Base-by-base conservation (phyloP, 352 stramenopile genomes). In the Phytophthora sp. region DNA sequence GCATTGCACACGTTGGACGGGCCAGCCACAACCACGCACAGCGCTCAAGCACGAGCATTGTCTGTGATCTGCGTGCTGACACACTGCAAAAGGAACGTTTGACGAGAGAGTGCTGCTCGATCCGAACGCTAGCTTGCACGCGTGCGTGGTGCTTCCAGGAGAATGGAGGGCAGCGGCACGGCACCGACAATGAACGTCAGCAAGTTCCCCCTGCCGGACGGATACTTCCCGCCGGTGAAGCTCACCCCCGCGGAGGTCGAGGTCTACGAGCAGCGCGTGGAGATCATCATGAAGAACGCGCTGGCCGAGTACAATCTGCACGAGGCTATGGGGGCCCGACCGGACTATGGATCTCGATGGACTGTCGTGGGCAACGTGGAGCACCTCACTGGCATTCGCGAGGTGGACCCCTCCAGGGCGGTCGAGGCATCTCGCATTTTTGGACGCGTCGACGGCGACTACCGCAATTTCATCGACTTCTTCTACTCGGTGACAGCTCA, bases 401-500 rank as follows among this genome's bases (percentile, higher is more conserved):
- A 82, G 54, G 44, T 75, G 38, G 71, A 77, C 41, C 70, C 71
- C 24, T 66, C 65, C 13, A 49, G 66, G 28, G 66, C 69, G 3
- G 65, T 78, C 13, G 62, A 79, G 35, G 17, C 52, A 9, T 89
- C 68, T 24, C 82, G 84, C 24, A 57, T 91, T 26, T 89, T 89
- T 48, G 84, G 82, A 11, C 70, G 78, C 31, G 55, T 92, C 27
- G 75, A 82, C 49, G 74, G 79, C 49, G 75, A 89, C 62, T 92
- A 86, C 62, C 66, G 62, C 28, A 75, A 84, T 31, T 79, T 87
- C 24, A 77, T 90, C 60, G 79, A 90, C 51, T 88, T 91, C 35
- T 82, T 72, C 67, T 91, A 92, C 60, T 74, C 81, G 15, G 73
- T 77, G 32, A 87, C 58, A 3, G 58, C 68, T 15, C 63, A 81